Percentiles rank a stretch among this genome's conserved stretches.
phyloP scores from a whole-genome alignment of 257 asterid genomes.

The Solanum sitiens region DNA sequence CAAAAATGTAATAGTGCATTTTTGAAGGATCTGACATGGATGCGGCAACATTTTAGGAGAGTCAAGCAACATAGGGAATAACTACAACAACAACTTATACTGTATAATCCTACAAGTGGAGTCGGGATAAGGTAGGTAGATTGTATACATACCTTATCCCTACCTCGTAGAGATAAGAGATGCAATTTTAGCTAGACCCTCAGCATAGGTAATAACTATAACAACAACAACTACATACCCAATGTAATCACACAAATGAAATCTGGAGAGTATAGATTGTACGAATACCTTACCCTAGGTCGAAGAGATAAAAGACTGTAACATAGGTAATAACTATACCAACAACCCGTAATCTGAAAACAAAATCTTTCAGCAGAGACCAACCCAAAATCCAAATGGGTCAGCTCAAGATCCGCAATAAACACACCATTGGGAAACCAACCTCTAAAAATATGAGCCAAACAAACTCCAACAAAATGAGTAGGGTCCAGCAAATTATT shows the following conservation, averaged over 20 bases:
- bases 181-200: too few relatives aligned
- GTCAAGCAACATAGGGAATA: neutral
- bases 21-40: neutral
- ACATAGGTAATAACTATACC: neutral
- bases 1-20: neutral
- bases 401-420: slow-evolving; percentile 1
- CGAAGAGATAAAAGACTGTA: neutral
- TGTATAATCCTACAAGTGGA: neutral
- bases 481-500: neutral
- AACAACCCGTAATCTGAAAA: neutral
- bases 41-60: neutral
- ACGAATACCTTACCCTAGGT: neutral
- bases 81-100: neutral
- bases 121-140: neutral
- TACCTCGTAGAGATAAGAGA: neutral
- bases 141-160: neutral
- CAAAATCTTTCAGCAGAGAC: neutral
- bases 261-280: neutral
- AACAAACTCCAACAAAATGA: neutral
- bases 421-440: neutral
- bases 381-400: neutral
- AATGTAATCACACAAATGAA: neutral
- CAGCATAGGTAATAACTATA: neutral
- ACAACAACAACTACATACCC: neutral
- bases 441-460: neutral